phyloP scores from a whole-genome alignment of 371 early-diverging fungal genomes.

The Paraphysoderma sedebokerense region DNA sequence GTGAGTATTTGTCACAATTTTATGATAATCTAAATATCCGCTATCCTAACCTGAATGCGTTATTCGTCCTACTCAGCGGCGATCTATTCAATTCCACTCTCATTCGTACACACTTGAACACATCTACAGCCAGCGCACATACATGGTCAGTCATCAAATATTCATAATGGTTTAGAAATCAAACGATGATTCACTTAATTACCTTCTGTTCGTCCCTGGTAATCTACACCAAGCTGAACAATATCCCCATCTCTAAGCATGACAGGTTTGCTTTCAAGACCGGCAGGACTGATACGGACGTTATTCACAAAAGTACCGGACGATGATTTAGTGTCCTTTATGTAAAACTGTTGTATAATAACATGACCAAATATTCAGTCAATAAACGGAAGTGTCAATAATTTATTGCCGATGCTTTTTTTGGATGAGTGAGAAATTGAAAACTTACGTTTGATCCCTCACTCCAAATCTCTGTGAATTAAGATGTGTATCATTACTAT shows the following conservation, averaged over 20 bases:
- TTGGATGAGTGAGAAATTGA: no score
- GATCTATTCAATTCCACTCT: constrained; percentile 53
- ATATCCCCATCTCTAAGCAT: constrained; percentile 78
- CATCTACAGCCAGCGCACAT: no score
- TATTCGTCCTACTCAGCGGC: not conserved
- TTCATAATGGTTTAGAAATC: no score
- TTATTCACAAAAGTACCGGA: constrained; percentile 94
- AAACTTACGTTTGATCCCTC: constrained; percentile 50
- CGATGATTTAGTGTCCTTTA: constrained; percentile 82
- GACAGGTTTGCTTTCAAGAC: constrained; percentile 61
- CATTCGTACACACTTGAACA: constrained; percentile 62
- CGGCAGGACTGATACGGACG: constrained; percentile 67
- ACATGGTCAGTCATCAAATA: no score
- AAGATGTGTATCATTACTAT: no score
- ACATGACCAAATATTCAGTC: no score
- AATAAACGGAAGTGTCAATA: no score
- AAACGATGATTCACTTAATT: no score
- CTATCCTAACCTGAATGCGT: not conserved
- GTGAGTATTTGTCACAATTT: no score
- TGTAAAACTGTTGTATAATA: constrained; percentile 67
- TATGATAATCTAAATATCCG: no score
- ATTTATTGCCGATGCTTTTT: no score
- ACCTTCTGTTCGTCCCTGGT: constrained; percentile 82
- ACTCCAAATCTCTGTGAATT: constrained; percentile 79
- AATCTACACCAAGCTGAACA: constrained; percentile 88